Evolutionary conservation across 2,329 filamentous ascomycete genomes (phyloP), one percentile per base, ranked within the genome.

Genomic region (Zasmidium angulare): DNA sequence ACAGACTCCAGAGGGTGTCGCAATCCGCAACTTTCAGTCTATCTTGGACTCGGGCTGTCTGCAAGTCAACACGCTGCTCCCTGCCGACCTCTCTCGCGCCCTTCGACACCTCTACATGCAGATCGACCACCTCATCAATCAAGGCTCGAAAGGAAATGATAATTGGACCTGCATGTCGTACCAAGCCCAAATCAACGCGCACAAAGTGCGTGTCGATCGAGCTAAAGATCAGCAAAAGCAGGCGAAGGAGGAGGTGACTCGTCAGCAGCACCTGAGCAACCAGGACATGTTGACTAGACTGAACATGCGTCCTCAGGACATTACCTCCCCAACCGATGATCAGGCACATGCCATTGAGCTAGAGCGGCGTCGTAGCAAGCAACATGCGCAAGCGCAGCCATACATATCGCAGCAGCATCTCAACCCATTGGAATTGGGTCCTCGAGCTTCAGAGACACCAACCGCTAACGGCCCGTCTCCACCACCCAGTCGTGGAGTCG

Each of bases 41-140:
- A 69, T 73, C 1, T 58, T 72, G 9, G 66, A 71, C 31, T 71
- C 66, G 17, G 67, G 68, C 20, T 70, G 67, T 43, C 50, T 73
- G 46, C 69, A 66, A 22, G 68, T 71, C 46, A 72, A 72, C 43
- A 64, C 59, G 11, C 56, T 61, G 3, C 49, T 69, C 22, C 68
- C 67, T 14, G 50, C 57, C 9, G 61, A 64, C 31, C 61, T 72
- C 9, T 62, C 67, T n/a, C 60, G 55, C 24, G 68, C 69, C 26
- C 63, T 71, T 22, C 61, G 65, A n/a, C 65, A 65, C 21, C 56
- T 73, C 49, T 72, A 73, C 61, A 69, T 68, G 62, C 71, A 72
- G 59, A 71, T 73, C 24, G 70, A 72, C 49, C 66, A 68, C 29
- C 60, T 73, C 46, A 72, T 73, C 65, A 72, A 73, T 49, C 67